phyloP scores from a whole-genome alignment of 768 basidiomycete species.

The Tylopilus sp. region DNA sequence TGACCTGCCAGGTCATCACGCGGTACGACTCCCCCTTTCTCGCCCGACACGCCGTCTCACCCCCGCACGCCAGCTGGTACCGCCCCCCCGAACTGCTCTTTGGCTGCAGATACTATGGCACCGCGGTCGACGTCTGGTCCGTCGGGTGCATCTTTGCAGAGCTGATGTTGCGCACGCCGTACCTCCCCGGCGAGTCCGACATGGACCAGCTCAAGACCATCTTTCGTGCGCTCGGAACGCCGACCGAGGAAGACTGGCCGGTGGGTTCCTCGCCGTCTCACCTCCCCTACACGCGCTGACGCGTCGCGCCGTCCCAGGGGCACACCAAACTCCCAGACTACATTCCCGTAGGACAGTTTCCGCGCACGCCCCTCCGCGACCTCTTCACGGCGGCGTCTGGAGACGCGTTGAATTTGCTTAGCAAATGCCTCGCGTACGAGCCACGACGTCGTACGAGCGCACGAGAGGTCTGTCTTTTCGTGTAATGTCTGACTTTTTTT shows the following conservation, averaged over 20 bases:
- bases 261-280: constrained; percentile 41
- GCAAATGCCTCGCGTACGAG: constrained; percentile 78
- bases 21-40: constrained; percentile 52
- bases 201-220: constrained; percentile 96
- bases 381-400: constrained; percentile 89
- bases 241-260: constrained; percentile 97
- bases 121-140: constrained; percentile 95
- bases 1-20: constrained; percentile 99
- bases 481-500: not conserved
- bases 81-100: constrained; percentile 94
- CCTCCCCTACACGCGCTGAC: not conserved
- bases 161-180: constrained; percentile 93
- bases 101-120: constrained; percentile 85
- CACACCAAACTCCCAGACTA: constrained; percentile 91
- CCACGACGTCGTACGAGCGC: constrained; percentile 80
- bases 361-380: constrained; percentile 75
- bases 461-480: constrained; percentile 54
- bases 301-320: constrained; percentile 48
- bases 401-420: constrained; percentile 80
- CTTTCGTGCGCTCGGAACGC: constrained; percentile 92
- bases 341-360: constrained; percentile 80
- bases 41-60: not conserved
- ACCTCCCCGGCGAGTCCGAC: constrained; percentile 92
- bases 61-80: constrained; percentile 76
- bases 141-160: constrained; percentile 98